Conservation (phyloP, 164 flowering plant genomes). For the Liquidambar formosana region DNA sequence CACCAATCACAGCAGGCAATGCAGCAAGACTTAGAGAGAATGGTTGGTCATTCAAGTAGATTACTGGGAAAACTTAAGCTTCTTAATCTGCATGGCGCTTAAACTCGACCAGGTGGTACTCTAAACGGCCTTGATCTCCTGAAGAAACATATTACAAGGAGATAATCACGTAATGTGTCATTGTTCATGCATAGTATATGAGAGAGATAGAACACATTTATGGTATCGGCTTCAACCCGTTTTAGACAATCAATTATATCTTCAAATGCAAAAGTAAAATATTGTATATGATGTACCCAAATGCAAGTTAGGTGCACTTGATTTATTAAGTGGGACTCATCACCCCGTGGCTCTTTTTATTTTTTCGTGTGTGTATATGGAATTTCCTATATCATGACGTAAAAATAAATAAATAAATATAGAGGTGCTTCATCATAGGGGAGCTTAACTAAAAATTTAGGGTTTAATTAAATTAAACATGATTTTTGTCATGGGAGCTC, state of each 20-base stretch:
- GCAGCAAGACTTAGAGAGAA: not conserved
- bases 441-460: not conserved
- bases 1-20: not conserved
- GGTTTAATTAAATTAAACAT: not conserved
- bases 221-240: not conserved
- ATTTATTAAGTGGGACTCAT: not conserved
- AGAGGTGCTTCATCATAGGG: too few relatives aligned
- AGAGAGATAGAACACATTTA: not conserved
- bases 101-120: constrained; percentile 36
- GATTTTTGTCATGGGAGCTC: not conserved
- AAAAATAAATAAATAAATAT: too few relatives aligned
- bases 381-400: too few relatives aligned
- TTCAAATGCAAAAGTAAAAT: too few relatives aligned
- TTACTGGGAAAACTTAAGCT: not conserved
- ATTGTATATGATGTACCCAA: too few relatives aligned
- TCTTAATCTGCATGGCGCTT: constrained; percentile 4
- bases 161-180: not conserved
- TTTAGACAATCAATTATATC: too few relatives aligned
- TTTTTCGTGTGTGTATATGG: too few relatives aligned
- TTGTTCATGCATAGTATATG: not conserved
- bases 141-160: constrained; percentile 7
- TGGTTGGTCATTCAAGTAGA: not conserved
- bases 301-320: too few relatives aligned
- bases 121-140: constrained; percentile 38
- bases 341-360: too few relatives aligned